These are phyloP conservation scores for Aspergillus olivimuriae DNA, from an alignment of 495 filamentous ascomycete genomes.

Conservation along the genomic window DNA sequence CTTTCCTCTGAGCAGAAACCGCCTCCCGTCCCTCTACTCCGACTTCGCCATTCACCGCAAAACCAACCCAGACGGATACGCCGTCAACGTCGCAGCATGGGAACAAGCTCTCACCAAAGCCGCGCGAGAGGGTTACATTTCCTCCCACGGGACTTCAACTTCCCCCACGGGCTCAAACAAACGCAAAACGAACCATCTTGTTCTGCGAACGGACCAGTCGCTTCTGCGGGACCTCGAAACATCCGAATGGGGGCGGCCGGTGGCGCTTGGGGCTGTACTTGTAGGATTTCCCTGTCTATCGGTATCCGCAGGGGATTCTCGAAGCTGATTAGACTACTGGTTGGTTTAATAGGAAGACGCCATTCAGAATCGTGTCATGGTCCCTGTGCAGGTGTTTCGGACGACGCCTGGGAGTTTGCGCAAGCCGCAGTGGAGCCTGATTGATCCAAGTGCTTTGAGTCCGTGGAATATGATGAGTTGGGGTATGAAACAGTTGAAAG, in stretches of 20 bases:
- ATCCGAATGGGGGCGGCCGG: conserved; percentile 73
- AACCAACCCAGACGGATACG: conserved; percentile 86
- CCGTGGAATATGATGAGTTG: conserved; percentile 65
- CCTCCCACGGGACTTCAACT: conserved; percentile 28
- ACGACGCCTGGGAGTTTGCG: conserved; percentile 52
- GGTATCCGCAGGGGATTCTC: background rate
- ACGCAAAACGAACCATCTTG: conserved; percentile 43
- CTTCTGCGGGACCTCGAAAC: conserved; percentile 66
- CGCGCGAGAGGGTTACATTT: conserved; percentile 57
- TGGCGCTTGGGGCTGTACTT: conserved; percentile 76
- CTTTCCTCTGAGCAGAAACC: no score
- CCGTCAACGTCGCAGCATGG: conserved; percentile 82
- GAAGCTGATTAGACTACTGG: background rate
- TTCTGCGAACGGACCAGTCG: conserved; percentile 60
- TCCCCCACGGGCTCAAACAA: conserved; percentile 1
- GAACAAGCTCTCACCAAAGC: conserved; percentile 64
- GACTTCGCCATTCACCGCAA: conserved; percentile 75
- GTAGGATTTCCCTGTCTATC: conserved; percentile 28
- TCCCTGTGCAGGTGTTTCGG: conserved; percentile 56
- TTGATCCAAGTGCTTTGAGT: conserved; percentile 40
- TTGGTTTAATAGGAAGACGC: conserved; percentile 53
- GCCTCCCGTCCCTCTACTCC: conserved; percentile 88
- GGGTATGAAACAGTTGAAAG: conserved; percentile 65
- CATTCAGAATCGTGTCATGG: conserved; percentile 56
- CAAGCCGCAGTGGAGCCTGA: conserved; percentile 48